Evolutionary conservation across 2,329 filamentous ascomycete genomes (phyloP).

Genomic region (Sphaerulina musiva): DNA sequence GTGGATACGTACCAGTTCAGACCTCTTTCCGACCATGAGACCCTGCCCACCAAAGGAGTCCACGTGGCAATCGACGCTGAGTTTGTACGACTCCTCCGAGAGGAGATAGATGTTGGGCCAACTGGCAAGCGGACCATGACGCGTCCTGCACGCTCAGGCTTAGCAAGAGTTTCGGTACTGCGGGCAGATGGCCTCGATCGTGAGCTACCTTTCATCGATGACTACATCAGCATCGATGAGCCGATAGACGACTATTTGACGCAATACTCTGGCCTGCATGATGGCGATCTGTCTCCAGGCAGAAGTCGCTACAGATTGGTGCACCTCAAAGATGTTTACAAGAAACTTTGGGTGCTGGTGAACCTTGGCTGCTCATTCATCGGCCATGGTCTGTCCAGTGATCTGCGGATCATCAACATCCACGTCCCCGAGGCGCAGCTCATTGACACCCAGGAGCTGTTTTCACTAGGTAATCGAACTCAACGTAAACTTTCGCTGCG

Average conservation of each 20-base stretch:
- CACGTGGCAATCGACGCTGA: conserved; percentile 91
- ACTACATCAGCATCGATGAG: conserved; percentile 89
- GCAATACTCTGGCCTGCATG: conserved; percentile 82
- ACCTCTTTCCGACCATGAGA: conserved; percentile 36
- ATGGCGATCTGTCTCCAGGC: conserved; percentile 73
- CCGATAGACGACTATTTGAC: conserved; percentile 93
- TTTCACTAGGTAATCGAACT: conserved; percentile 67
- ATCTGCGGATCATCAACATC: conserved; percentile 98
- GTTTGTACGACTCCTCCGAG: conserved; percentile 86
- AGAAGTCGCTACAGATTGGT: conserved; percentile 77
- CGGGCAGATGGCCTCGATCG: conserved; percentile 71
- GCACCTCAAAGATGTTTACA: conserved; percentile 85
- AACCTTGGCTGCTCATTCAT: conserved; percentile 93
- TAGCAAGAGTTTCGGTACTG: conserved; percentile 88
- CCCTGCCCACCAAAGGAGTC: conserved; percentile 54
- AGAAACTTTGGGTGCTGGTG: conserved; percentile 93
- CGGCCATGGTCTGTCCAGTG: conserved; percentile 85
- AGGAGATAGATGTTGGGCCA: conserved; percentile 93
- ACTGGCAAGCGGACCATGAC: conserved; percentile 90
- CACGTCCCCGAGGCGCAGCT: conserved; percentile 85
- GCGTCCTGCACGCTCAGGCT: conserved; percentile 78
- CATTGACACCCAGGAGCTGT: conserved; percentile 89
- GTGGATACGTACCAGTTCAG: conserved; percentile 26
- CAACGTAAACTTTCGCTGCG: conserved; percentile 83
- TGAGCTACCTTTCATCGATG: conserved; percentile 86